Evolutionary conservation across 2,329 filamentous ascomycete species (phyloP), one percentile per base, ranked within the genome.

Genomic region (Beauveria varroae): DNA sequence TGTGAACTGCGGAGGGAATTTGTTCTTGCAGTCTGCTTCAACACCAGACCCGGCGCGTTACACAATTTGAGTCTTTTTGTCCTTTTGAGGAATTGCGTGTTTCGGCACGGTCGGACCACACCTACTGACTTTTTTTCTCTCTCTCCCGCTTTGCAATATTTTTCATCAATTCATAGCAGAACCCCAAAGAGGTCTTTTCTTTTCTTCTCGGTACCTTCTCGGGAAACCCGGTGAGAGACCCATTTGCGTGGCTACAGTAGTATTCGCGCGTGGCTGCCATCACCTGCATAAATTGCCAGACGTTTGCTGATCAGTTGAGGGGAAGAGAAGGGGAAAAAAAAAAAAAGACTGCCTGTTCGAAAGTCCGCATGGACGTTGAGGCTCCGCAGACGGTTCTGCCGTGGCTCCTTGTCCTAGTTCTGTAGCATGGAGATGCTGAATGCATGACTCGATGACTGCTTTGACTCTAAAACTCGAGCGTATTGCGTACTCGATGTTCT

Each of bases 211-310:
- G 5, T 16, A 16, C 34, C 34, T 40, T 44, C 37, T 53, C 51
- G 34, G 12, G 14, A 37, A 37, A 37, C 34, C 34, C 34, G 34
- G 12, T 37, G 12, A 10, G 34, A 40, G 53, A 55, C 40, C 53
- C 34, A 54, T 9, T 24, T 12, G 30, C 22, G 20, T 41, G 34
- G 51, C 34, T 57, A 49, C 55, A 26, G 44, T 50, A 51, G 46
- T 24, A 47, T 37, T 46, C 43, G 34, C 46, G 2, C n/a, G 57
- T 55, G 52, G 52, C 40, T 44, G 52, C 46, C 57, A 60, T 60
- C 37, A 53, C 57, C 57, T 60, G 57, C 57, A 60, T 60, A 20
- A 44, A 30, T 14, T n/a, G 18, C 30, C 43, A 46, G 53, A 41
- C 40, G 24, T 10, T 10, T 12, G 53, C 20, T 56, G 53, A 56